These are phyloP conservation scores for Trichoderma gamsii DNA, from an alignment of 495 filamentous ascomycete species.

Conservation along the genomic window DNA sequence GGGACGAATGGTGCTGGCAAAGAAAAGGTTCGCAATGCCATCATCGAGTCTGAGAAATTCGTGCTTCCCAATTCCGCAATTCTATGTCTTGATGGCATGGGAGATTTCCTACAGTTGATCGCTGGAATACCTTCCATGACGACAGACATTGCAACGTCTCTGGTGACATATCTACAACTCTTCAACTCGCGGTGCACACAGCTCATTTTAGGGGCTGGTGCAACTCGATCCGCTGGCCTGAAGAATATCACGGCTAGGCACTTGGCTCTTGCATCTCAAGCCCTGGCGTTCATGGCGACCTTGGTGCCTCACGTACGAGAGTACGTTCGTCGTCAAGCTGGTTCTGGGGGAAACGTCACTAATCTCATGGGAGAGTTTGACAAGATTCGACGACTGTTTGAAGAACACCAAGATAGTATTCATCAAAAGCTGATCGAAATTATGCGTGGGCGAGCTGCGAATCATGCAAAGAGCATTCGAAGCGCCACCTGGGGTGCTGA, in stretches of 20 bases:
- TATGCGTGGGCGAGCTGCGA: constrained; percentile 71
- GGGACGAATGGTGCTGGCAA: constrained; percentile 52
- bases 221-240: constrained; percentile 81
- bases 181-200: constrained; percentile 95
- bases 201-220: constrained; percentile 89
- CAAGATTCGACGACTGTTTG: constrained; percentile 78
- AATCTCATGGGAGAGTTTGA: constrained; percentile 80
- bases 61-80: constrained; percentile 79
- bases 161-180: constrained; percentile 62
- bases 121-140: constrained; percentile 82
- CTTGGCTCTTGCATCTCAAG: constrained; percentile 85
- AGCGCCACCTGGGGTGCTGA: constrained; percentile 65
- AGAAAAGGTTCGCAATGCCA: constrained; percentile 63
- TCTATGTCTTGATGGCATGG: constrained; percentile 71
- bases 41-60: constrained; percentile 79
- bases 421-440: constrained; percentile 96
- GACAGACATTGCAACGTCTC: constrained; percentile 65
- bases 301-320: constrained; percentile 88
- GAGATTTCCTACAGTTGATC: constrained; percentile 74
- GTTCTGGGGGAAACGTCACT: constrained; percentile 41
- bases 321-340: constrained; percentile 74
- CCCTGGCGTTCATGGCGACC: constrained; percentile 78
- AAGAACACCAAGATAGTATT: constrained; percentile 90
- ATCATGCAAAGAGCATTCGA: constrained; percentile 69
- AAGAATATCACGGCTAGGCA: constrained; percentile 97